Base-by-base conservation (phyloP, 2,329 filamentous ascomycete genomes). In the Xylariomycetidae sp. region DNA sequence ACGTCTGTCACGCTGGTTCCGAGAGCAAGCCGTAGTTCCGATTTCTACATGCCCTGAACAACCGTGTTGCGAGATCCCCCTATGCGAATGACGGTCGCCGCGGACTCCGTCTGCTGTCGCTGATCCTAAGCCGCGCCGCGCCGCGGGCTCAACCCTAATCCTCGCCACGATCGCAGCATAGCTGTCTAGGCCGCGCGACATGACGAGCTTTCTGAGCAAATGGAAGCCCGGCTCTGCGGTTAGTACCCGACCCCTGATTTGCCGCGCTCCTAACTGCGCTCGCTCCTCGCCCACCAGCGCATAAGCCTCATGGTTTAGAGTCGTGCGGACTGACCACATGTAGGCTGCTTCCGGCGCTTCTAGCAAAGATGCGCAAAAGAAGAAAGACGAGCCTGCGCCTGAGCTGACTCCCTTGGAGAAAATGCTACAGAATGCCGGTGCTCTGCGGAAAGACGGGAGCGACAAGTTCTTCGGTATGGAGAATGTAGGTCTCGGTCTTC, bases 401-500 rank as follows among this genome's bases (percentile, higher is more conserved):
- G 77, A 81, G 50, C 48, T 72, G 34, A 81, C 76, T 2, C 76
- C 78, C 3, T 49, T 82, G 37, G 73, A 80, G 50, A 80, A 87
- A 68, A 83, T 93, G 71, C 72, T 98, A 19, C 74, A 79, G 49
- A 82, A 86, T 60, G 79, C 85, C 38, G 89, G 88, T 4, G 79
- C 89, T 3, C 65, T 93, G 47, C 79, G 87, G 52, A 70, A 74
- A 47, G 89, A 96, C 62, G 92, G 92, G 34, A 95, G 85, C 57
- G 92, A 96, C 67, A 94, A 95, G 67, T 98, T 95, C 67, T 96
- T 93, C 64, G 92, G 92, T 12, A 82, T 96, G 59, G 92, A 98
- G 64, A 98, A 98, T 65, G 90, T 96, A 72, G 64, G 44, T 40
- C 35, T 41, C 34, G 27, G 12, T 20, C 15, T 22, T 28, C 43